These are phyloP conservation scores for Eimeria necatrix DNA, from an alignment of 169 alveolate genomes.

Conservation along the genomic window DNA sequence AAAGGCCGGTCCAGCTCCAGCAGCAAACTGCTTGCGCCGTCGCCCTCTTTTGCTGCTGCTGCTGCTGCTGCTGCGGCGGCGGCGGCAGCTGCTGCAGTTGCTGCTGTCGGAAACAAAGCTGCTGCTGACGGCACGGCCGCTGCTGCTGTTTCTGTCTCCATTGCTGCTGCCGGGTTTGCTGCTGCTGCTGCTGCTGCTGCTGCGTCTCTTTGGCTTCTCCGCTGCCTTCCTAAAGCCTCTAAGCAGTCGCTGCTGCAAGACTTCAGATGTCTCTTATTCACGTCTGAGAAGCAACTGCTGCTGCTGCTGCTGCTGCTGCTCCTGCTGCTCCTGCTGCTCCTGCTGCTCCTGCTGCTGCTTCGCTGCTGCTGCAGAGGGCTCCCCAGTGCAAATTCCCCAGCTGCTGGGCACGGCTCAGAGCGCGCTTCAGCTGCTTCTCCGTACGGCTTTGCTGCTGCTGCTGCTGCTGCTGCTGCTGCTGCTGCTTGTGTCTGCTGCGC, in stretches of 20 bases:
- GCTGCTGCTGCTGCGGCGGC: not conserved
- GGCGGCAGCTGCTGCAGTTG: not conserved
- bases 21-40: not conserved
- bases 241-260: not conserved
- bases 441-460: not conserved
- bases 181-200: not conserved
- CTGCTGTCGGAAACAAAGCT: not conserved
- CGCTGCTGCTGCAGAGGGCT: not conserved
- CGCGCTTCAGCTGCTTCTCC: not conserved
- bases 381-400: not conserved
- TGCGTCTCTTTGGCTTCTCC: not conserved
- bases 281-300: not conserved
- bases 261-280: not conserved
- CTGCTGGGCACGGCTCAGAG: not conserved
- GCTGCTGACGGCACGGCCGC: not conserved
- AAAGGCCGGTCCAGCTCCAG: not conserved
- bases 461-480: slow-evolving; percentile 3
- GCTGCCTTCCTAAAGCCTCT: not conserved
- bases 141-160: not conserved
- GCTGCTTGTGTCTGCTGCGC: not conserved
- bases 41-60: slow-evolving; percentile 5
- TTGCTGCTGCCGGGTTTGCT: not conserved
- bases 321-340: not conserved
- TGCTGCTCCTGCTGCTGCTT: not conserved
- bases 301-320: not conserved